Base-by-base conservation (phyloP, 805 yeast genomes). In the Kuraishia piskuri region DNA sequence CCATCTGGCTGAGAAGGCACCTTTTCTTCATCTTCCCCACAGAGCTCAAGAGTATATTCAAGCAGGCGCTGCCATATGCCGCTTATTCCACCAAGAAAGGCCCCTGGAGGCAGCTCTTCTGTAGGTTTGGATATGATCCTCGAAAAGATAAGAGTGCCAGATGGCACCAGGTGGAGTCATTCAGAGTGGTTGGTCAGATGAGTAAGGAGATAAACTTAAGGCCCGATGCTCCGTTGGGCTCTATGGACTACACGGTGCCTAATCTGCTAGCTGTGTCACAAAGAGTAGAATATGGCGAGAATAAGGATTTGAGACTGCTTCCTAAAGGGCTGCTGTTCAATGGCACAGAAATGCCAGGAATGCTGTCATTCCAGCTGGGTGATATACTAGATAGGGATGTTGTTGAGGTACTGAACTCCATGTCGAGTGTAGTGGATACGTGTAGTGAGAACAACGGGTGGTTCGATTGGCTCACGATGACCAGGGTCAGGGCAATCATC, bases 101-200 rank as follows among this genome's bases (percentile, higher is more conserved):
- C 0, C 99, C 98, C 0, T 94, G 96, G 96, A 77, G 98, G 60
- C 90, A 89, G 55, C 81, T 94, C 10, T 90, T 86, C 64, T 83
- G 90, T 48, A 78, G 73, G 58, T 82, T 83, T 59, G 97, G 97
- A 0, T 74, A 83, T 45, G 88, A 92, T 67, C 97, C 98, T 0
- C 71, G 79, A 46, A 60, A 68, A 1, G 82, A 85, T 49, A 61
- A 69, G 1, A 64, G 71, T 12, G 84, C 74, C 59, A 84, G 88
- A 55, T 68, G 67, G 36, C 90, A 82, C 64, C 99, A 94, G 69
- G 85, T 91, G 21, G 97, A 91, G 67, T 84, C 88, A 53, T 94
- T 91, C 69, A 78, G 90, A 47, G 58, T 61, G 49, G 19, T 23
- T 22, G 45, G 49, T 20, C 23, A 21, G 9, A 22, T 31, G 48